These are phyloP conservation scores for Mycogone perniciosa DNA, from an alignment of 2,329 filamentous ascomycete species.

Conservation along the genomic window DNA sequence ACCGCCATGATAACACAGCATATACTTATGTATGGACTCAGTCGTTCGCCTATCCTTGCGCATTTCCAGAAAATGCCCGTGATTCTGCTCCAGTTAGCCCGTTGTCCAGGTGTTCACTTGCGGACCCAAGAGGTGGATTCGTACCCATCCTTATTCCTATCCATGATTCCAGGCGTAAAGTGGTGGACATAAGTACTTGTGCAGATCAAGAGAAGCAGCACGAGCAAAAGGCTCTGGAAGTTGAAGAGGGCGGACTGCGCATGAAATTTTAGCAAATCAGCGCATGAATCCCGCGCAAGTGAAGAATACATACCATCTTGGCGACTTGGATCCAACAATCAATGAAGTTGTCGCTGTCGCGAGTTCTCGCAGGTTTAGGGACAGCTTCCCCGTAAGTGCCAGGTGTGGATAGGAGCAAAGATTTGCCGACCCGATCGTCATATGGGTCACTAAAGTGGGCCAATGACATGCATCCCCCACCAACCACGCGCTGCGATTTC, in stretches of 20 bases:
- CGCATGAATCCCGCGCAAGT: background rate
- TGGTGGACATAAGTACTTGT: slow-evolving; percentile 91
- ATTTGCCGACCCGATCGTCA: slow-evolving; percentile 26
- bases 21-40: slow-evolving; percentile 93
- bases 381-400: slow-evolving; percentile 7
- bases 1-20: slow-evolving; percentile 95
- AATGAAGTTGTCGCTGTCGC: background rate
- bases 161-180: slow-evolving; percentile 82
- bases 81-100: slow-evolving; percentile 41
- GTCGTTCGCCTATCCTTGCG: slow-evolving; percentile 81
- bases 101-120: background rate
- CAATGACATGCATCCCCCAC: slow-evolving; percentile 7
- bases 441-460: slow-evolving; percentile 3
- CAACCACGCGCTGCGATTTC: slow-evolving; percentile 8
- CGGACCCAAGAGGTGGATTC: slow-evolving; percentile 17
- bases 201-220: slow-evolving; percentile 91
- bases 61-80: slow-evolving; percentile 94
- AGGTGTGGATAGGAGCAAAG: slow-evolving; percentile 29
- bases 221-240: slow-evolving; percentile 92
- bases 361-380: slow-evolving; percentile 5
- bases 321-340: background rate
- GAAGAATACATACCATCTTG: slow-evolving; percentile 23
- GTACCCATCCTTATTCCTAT: slow-evolving; percentile 87
- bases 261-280: slow-evolving; percentile 4
- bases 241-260: slow-evolving; percentile 94